phyloP scores from a whole-genome alignment of 148 eudicot genomes.

The Chenopodium berlandieri region DNA sequence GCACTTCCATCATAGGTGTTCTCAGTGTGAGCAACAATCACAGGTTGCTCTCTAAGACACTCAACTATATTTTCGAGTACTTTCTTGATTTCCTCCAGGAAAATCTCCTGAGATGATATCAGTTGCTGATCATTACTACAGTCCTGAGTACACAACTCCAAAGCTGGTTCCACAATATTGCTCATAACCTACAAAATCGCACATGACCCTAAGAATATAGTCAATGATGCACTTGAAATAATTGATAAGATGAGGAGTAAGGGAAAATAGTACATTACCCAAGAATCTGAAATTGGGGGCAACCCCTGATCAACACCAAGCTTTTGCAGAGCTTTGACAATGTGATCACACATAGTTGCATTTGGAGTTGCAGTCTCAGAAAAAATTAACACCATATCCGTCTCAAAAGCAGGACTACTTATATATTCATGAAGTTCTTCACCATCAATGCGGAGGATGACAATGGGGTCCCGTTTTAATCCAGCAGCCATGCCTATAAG shows the following conservation, averaged over 20 bases:
- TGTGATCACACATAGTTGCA: slow-evolving; percentile 42
- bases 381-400: slow-evolving; percentile 50
- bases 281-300: slow-evolving; percentile 82
- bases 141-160: slow-evolving; percentile 33
- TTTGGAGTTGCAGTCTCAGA: slow-evolving; percentile 49
- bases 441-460: slow-evolving; percentile 89
- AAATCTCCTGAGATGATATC: slow-evolving; percentile 50
- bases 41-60: slow-evolving; percentile 78
- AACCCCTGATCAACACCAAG: slow-evolving; percentile 84
- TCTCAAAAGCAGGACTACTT: slow-evolving; percentile 50
- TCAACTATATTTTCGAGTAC: slow-evolving; percentile 53
- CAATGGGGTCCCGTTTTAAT: slow-evolving; percentile 78
- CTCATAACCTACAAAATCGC: slow-evolving; percentile 50
- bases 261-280: slow-evolving; percentile 45
- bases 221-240: slow-evolving; percentile 3
- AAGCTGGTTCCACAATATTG: slow-evolving; percentile 63
- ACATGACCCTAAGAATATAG: not conserved
- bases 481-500: slow-evolving; percentile 94
- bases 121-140: slow-evolving; percentile 25
- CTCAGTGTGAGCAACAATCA: slow-evolving; percentile 90
- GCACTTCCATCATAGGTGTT: slow-evolving; percentile 81
- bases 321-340: slow-evolving; percentile 63
- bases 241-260: not conserved
- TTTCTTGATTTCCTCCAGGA: slow-evolving; percentile 56
- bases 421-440: slow-evolving; percentile 71